Base-by-base conservation (phyloP, 805 yeast species). In the Cyberlindnera maritima region DNA sequence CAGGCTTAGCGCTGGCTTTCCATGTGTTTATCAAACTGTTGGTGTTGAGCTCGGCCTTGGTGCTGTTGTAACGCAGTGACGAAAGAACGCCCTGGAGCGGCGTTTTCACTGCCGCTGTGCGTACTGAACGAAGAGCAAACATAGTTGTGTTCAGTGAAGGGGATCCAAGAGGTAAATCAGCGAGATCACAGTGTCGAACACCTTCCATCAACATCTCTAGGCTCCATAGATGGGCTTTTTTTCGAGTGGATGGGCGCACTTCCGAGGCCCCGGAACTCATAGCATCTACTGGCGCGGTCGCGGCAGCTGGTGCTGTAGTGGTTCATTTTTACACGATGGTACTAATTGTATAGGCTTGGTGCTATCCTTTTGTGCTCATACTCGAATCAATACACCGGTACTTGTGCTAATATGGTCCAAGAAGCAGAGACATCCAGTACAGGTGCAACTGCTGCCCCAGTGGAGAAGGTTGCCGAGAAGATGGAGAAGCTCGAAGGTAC, bases 401-500 rank as follows among this genome's bases (percentile, higher is more conserved):
- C 13, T 14, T 28, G 13, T 28, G 13, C 11, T 11, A 28, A 15
- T n/a, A 32, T 32, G 35, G 19, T 35, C 8, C 37, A 35, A 25
- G 5, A 35, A 10, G 12, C 25, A 20, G 18, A 35, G 18, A 9
- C 19, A 6, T 4, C 18, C 19, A n/a, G 18, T n/a, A 7, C 37
- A 7, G 25, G 25, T 10, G 25, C 10, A 13, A n/a, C 37, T 10
- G n/a, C 37, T 35, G 25, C 25, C 25, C 29, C 28, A 23, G 28
- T 25, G 33, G 40, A 35, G 32, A 42, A 18, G 57, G 53, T 31
- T 55, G 40, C 19, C 34, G 48, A 44, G 53, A 42, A 21, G 61
- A 43, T 8, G 63, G 56, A 42, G 59, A 48, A 19, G 21, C 38
- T 51, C 9, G 39, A 50, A 8, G 42, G 54, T 50, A 33, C n/a